Conservation (phyloP, 192 early-diverging fungal genomes). For the Lobosporangium transversale region DNA sequence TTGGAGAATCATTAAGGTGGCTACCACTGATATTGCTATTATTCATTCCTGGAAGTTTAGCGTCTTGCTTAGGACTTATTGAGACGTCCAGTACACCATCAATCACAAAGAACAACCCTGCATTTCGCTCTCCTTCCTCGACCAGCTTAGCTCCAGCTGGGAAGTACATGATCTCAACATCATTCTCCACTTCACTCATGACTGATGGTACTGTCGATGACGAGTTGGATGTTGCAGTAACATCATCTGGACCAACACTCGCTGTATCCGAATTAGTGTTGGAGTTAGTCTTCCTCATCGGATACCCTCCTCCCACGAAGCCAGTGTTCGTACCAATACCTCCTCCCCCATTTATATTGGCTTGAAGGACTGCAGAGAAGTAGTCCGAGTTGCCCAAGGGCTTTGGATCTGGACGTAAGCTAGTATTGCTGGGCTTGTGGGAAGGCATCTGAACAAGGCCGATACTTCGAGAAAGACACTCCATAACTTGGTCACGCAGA, state of each 20-base stretch:
- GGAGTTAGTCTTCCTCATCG: conserved; percentile 36
- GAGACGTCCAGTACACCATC: conserved; percentile 87
- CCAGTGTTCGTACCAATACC: background rate
- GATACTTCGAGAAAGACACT: conserved; percentile 69
- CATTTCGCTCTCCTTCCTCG: conserved; percentile 83
- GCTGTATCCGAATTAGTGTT: conserved; percentile 30
- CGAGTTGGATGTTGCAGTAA: conserved; percentile 27
- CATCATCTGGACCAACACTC: conserved; percentile 21
- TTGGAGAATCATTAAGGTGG: conserved; percentile 3
- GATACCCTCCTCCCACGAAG: conserved; percentile 10
- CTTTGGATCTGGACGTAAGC: conserved; percentile 28
- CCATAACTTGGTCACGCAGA: conserved; percentile 69
- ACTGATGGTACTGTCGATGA: conserved; percentile 34
- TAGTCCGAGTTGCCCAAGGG: conserved; percentile 45
- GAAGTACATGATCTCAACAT: conserved; percentile 79
- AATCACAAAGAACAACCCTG: conserved; percentile 92
- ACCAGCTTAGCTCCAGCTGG: conserved; percentile 79
- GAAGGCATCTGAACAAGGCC: conserved; percentile 55
- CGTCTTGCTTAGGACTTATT: conserved; percentile 54
- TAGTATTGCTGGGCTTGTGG: conserved; percentile 1
- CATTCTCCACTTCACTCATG: conserved; percentile 61
- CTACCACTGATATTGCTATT: background rate
- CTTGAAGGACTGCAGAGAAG: conserved; percentile 48
- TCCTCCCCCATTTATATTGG: conserved; percentile 16
- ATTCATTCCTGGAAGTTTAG: conserved; percentile 13